Base-by-base conservation (phyloP, 495 filamentous ascomycete species). In the Penicillium bialowiezense region DNA sequence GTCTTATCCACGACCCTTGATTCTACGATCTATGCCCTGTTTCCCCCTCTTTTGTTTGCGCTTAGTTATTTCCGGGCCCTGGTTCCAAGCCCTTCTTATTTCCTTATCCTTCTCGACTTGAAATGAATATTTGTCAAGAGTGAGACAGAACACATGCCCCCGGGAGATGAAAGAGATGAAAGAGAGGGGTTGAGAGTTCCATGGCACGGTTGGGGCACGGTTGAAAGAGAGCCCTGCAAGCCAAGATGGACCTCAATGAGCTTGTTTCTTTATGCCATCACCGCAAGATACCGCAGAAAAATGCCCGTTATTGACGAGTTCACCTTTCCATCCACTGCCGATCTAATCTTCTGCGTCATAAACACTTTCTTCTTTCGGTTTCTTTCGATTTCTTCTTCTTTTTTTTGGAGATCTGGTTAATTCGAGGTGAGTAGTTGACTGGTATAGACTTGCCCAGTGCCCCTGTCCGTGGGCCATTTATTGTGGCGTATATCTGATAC, bases 251-350 rank as follows among this genome's bases (percentile, higher is more conserved):
- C 53, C 55, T 52, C 51, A 41, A 62, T 51, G 55, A 62, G 46
- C 52, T 56, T 52, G 48, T 52, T 47, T 51, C 48, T 59, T 59
- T 64, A 64, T 64, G 58, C 58, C 48, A 44, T 56, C 55, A 58
- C 51, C 55, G 51, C 61, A 55, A 64, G 58, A 62, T 64, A 64
- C 61, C 58, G 61, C 61, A 63, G 60, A 62, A 59, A 26, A 62
- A 59, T 56, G 61, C 58, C 57, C 54, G 60, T 41, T 58, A 61
- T 64, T 64, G 58, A 64, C 55, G 61, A 64, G 58, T 52, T 43
- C 13, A 14, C 28, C 10, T 37, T 32, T 35, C 32, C 44, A 29
- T 44, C 35, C 18, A 26, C 15, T 46, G 9, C 31, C 29, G 23
- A 26, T 26, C 23, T 8, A 26, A 26, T 8, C 41, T n/a, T 32